A percentile compares a stretch with the other conserved stretches of the same genome.
Conservation (phyloP, 768 basidiomycete genomes). For the Pleurotus sapidus region DNA sequence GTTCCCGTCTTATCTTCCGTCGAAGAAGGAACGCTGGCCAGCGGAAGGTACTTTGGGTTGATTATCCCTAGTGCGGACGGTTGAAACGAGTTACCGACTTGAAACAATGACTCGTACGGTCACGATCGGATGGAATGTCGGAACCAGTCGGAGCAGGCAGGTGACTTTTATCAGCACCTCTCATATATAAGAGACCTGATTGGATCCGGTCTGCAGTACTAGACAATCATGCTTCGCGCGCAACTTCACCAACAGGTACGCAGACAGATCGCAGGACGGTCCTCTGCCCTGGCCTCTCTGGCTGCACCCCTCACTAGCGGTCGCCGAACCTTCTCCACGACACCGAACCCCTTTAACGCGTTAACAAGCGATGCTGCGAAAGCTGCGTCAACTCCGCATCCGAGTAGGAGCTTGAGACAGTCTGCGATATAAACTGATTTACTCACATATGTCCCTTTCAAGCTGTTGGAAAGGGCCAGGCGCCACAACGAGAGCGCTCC, state of each 20-base stretch:
- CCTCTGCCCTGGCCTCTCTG: neutral
- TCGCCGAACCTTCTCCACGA: neutral
- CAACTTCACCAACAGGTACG: neutral
- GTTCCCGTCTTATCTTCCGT: neutral
- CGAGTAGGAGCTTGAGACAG: neutral
- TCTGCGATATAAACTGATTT: too few species aligned
- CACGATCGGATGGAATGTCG: neutral
- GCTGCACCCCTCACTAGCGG: neutral
- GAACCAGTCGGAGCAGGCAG: constrained; percentile 1
- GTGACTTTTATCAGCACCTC: neutral
- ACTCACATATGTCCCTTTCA: too few species aligned
- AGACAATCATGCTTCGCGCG: neutral
- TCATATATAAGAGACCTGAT: neutral
- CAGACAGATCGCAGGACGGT: neutral
- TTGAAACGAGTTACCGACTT: neutral
- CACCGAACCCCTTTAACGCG: neutral
- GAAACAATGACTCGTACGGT: constrained; percentile 1
- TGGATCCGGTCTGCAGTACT: neutral
- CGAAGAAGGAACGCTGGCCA: neutral
- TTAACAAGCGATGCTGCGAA: neutral
- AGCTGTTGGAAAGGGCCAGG: neutral
- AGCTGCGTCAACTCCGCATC: neutral
- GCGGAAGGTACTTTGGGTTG: neutral
- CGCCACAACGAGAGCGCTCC: neutral
- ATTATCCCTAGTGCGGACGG: neutral